Percentiles rank a stretch among this genome's conserved stretches.
Conservation (phyloP, 1,139 yeast species). For the Suhomyces bribrorum region DNA sequence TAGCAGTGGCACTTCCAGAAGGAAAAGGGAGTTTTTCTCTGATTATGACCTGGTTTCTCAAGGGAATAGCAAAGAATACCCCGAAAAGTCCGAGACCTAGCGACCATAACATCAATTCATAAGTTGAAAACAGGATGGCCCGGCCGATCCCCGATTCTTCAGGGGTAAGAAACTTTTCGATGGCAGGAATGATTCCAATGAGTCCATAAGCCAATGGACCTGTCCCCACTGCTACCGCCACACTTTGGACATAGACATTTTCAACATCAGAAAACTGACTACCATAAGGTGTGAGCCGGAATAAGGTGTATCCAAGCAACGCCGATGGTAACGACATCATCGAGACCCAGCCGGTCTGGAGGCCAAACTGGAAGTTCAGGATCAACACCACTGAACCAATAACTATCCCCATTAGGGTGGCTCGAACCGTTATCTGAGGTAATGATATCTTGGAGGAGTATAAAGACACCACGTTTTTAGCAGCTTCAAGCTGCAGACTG, state of each 20-base stretch:
- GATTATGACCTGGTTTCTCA: slow-evolving; percentile 81
- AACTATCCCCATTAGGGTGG: slow-evolving; percentile 68
- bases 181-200: slow-evolving; percentile 96
- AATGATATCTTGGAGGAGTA: slow-evolving; percentile 34
- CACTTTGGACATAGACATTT: slow-evolving; percentile 86
- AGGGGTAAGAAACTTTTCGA: slow-evolving; percentile 77
- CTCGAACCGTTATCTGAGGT: slow-evolving; percentile 70
- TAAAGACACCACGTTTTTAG: slow-evolving; percentile 4
- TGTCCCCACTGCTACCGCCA: slow-evolving; percentile 96
- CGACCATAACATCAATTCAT: slow-evolving; percentile 76
- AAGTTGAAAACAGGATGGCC: slow-evolving; percentile 37
- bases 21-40: slow-evolving; percentile 89
- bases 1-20: slow-evolving; percentile 95
- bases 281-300: slow-evolving; percentile 54
- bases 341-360: slow-evolving; percentile 98
- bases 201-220: slow-evolving; percentile 95
- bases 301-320: slow-evolving; percentile 78
- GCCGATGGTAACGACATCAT: slow-evolving; percentile 99
- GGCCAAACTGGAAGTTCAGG: slow-evolving; percentile 92
- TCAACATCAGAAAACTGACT: slow-evolving; percentile 80
- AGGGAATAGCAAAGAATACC: slow-evolving; percentile 89
- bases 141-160: slow-evolving; percentile 72
- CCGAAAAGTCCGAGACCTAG: slow-evolving; percentile 89
- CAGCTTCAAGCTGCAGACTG: not conserved
- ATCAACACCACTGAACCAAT: slow-evolving; percentile 82